These are phyloP conservation scores for Claviceps sp. DNA, from an alignment of 2,329 filamentous ascomycete species.

Conservation along the genomic window DNA sequence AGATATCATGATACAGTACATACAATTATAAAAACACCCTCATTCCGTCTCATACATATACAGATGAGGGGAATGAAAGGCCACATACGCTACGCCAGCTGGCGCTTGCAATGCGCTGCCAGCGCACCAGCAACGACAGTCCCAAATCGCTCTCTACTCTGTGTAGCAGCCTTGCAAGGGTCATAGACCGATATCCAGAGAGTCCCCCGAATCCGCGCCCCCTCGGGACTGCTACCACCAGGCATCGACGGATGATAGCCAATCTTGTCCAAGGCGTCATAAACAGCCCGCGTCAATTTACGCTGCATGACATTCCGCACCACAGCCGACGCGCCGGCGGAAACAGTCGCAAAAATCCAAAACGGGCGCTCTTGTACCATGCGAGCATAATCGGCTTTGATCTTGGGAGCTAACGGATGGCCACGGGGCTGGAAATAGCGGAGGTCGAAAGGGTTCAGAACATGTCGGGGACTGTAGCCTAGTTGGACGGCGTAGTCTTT, in stretches of 20 bases:
- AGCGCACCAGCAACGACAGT: conserved; percentile 8
- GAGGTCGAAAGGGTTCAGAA: conserved; percentile 20
- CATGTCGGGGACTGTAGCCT: conserved; percentile 15
- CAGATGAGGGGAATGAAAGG: background rate
- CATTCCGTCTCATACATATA: too few relatives aligned
- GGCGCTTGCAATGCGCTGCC: conserved; percentile 3
- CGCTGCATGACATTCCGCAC: conserved; percentile 14
- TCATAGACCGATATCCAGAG: conserved; percentile 12
- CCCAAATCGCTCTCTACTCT: conserved; percentile 11
- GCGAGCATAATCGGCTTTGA: conserved; percentile 15
- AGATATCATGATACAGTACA: background rate
- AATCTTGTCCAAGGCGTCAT: conserved; percentile 13
- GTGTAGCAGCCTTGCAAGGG: conserved; percentile 8
- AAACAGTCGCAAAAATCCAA: conserved; percentile 17
- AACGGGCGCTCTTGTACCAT: conserved; percentile 16
- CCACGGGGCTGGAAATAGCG: conserved; percentile 19
- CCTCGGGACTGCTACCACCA: conserved; percentile 2
- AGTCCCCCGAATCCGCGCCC: conserved; percentile 12
- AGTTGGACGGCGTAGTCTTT: conserved; percentile 13
- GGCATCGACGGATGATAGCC: conserved; percentile 11
- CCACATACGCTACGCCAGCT: background rate
- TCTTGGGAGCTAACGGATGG: conserved; percentile 16
- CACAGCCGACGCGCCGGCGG: conserved; percentile 9
- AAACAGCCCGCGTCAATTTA: conserved; percentile 16
- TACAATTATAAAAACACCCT: background rate